Evolutionary conservation across 1,139 yeast genomes (phyloP).

Genomic region (Zygosaccharomyces pseudobailii): DNA sequence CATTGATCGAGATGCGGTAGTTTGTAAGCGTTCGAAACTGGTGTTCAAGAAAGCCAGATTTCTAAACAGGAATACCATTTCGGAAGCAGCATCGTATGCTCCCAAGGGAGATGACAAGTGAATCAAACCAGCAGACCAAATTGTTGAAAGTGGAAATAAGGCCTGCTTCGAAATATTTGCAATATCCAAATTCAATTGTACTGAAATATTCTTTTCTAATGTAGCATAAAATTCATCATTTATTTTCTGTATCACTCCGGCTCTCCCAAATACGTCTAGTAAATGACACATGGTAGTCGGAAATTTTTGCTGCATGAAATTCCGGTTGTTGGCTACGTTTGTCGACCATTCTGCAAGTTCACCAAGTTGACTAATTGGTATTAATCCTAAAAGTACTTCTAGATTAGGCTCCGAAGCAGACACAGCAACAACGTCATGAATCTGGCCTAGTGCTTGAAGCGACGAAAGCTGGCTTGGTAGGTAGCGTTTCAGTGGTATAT

Average conservation of each 20-base stretch:
- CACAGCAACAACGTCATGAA: constrained; percentile 20
- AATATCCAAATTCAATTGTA: not conserved
- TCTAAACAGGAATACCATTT: constrained; percentile 35
- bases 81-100: constrained; percentile 23
- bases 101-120: constrained; percentile 13
- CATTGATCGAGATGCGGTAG: constrained; percentile 39
- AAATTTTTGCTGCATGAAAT: constrained; percentile 15
- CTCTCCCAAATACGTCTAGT: not conserved
- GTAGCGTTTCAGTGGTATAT: constrained; percentile 19
- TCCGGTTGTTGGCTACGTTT: constrained; percentile 15
- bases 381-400: constrained; percentile 16
- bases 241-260: constrained; percentile 9
- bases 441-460: constrained; percentile 12
- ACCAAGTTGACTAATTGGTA: constrained; percentile 15
- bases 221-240: constrained; percentile 1
- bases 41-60: constrained; percentile 27
- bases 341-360: constrained; percentile 19
- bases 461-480: constrained; percentile 20
- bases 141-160: constrained; percentile 26
- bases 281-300: not conserved
- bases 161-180: constrained; percentile 26
- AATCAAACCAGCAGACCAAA: constrained; percentile 34
- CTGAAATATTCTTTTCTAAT: constrained; percentile 8
- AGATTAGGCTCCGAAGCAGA: constrained; percentile 3
- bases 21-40: constrained; percentile 23